Evolutionary conservation across 148 eudicot genomes (phyloP), one percentile per base, ranked within the genome.

Genomic region (Fallopia convolvulus): DNA sequence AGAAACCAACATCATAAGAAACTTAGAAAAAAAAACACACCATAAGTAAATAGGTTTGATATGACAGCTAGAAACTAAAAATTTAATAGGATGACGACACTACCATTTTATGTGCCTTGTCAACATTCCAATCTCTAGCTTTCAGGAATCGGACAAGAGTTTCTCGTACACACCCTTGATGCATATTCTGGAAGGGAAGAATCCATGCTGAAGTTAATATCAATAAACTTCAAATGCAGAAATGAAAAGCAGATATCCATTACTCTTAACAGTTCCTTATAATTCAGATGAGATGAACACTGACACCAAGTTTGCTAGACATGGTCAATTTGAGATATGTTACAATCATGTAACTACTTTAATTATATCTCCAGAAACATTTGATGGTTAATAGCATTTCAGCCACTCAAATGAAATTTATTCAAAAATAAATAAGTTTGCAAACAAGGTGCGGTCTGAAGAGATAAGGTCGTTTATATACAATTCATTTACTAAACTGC

Each of bases 51-150:
- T 5, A 53, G 46, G 40, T 36, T 36, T 21, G 52, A 44, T 41
- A 42, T 9, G 23, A 0, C 8, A 66, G 6, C 33, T 10, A 9
- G 9, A 11, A 36, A 36, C n/a, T 0, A 68, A 68, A 68, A 68
- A 15, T 39, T 23, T 0, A 5, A 68, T 68, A 68, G 56, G 26
- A 32, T 47, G 41, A 55, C 12, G 73, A 41, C 44, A 12, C 15
- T 42, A 93, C 98, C 98, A 93, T 93, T 83, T 85, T 82, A 44
- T 90, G 86, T 33, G 97, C 97, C 79, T 94, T 91, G 41, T 86
- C 82, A 77, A 92, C 85, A 86, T 86, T 84, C 85, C 98, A 90
- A 52, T 94, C 98, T 82, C 98, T 87, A 78, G 97, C 98, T 83
- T 89, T 94, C 52, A 94, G 88, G 83, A 94, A 94, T 68, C 97